Conservation (phyloP, 2,329 filamentous ascomycete species). For the Coleophoma crateriformis region DNA sequence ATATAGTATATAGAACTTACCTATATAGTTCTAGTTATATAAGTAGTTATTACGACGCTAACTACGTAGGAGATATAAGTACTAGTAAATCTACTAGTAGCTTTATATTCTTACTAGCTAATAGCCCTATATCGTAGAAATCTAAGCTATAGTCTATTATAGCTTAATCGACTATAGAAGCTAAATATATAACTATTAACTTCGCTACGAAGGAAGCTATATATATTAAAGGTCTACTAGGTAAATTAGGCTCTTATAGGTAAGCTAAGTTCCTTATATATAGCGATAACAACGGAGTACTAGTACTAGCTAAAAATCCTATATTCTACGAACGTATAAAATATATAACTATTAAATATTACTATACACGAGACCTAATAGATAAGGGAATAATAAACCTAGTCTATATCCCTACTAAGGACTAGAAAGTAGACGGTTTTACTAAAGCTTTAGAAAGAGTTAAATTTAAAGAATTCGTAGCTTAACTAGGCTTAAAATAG, state of each 20-base stretch:
- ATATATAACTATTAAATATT: neutral
- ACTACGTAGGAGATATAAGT: too few relatives aligned
- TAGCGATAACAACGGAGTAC: neutral
- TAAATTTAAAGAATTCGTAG: too few relatives aligned
- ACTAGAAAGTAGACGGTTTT: neutral
- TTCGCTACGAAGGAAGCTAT: neutral
- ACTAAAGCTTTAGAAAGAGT: too few relatives aligned
- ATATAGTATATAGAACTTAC: too few relatives aligned
- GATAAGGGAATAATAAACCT: neutral
- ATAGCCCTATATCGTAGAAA: neutral
- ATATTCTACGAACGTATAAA: neutral
- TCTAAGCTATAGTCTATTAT: neutral
- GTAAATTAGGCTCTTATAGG: neutral
- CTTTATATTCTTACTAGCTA: neutral
- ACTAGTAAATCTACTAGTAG: neutral
- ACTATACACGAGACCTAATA: neutral
- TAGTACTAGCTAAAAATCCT: neutral
- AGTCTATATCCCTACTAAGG: neutral
- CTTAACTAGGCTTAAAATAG: neutral
- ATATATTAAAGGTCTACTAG: neutral
- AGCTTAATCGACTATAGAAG: too few relatives aligned
- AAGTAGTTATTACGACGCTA: too few relatives aligned
- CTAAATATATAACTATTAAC: neutral
- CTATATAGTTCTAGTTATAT: too few relatives aligned
- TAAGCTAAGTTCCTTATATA: neutral